These are phyloP conservation scores for Noccaea bulbosa DNA, from an alignment of 345 rosid genomes.

Conservation along the genomic window DNA sequence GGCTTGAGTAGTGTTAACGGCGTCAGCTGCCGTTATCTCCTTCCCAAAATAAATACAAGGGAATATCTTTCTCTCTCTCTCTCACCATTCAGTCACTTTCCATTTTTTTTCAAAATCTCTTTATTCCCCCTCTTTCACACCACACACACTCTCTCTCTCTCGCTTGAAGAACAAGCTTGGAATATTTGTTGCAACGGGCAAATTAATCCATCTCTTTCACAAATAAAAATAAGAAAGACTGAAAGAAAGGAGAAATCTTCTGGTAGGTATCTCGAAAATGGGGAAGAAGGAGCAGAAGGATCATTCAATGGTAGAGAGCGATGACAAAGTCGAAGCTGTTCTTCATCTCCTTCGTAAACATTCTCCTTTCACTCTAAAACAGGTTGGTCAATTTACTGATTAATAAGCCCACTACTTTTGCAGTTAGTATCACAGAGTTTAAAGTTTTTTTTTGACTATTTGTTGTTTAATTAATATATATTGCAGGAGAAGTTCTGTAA, in stretches of 20 bases:
- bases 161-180: slow-evolving; percentile 43
- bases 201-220: slow-evolving; percentile 13
- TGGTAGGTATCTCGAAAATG: slow-evolving; percentile 49
- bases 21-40: slow-evolving; percentile 40
- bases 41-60: slow-evolving; percentile 40
- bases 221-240: background rate
- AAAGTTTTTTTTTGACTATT: background rate
- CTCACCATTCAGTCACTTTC: slow-evolving; percentile 31
- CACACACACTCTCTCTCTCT: background rate
- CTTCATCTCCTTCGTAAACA: slow-evolving; percentile 76
- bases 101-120: slow-evolving; percentile 28
- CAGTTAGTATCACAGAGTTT: background rate
- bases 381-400: slow-evolving; percentile 48
- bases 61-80: slow-evolving; percentile 35
- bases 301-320: slow-evolving; percentile 21
- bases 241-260: background rate
- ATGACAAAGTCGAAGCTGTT: slow-evolving; percentile 69
- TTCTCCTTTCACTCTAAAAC: slow-evolving; percentile 80
- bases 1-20: slow-evolving; percentile 32
- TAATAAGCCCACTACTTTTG: background rate
- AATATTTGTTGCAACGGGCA: slow-evolving; percentile 39
- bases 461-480: background rate
- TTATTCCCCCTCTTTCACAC: slow-evolving; percentile 16
- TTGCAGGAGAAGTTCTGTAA: slow-evolving; percentile 90
- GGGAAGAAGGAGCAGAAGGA: slow-evolving; percentile 65